Percentiles rank a stretch among this genome's conserved stretches.
These are phyloP conservation scores for Diaporthe citri DNA, from an alignment of 2,329 filamentous ascomycete genomes.

Conservation along the genomic window DNA sequence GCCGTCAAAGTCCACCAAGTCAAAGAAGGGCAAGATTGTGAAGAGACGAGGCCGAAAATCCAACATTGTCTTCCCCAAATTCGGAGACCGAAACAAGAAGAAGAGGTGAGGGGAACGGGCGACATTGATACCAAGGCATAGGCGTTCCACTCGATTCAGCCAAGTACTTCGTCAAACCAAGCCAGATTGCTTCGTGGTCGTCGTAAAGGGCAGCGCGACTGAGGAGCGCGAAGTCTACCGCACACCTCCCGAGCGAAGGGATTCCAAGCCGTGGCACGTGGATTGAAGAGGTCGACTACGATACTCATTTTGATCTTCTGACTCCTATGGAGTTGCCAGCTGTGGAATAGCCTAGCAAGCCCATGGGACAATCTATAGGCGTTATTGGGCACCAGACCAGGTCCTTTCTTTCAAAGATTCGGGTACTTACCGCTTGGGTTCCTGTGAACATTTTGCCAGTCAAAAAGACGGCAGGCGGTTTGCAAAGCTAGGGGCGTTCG, in stretches of 20 bases:
- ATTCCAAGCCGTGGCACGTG: neutral
- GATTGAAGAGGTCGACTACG: neutral
- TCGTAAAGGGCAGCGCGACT: neutral
- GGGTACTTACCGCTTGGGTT: neutral
- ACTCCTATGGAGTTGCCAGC: neutral
- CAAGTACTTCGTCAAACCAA: neutral
- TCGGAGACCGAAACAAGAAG: constrained; percentile 63
- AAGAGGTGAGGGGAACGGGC: constrained; percentile 51
- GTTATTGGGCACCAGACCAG: neutral
- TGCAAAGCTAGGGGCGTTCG: constrained; percentile 31
- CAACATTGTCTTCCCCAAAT: constrained; percentile 72
- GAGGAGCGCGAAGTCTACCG: neutral
- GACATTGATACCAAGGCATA: neutral
- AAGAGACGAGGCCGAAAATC: constrained; percentile 69
- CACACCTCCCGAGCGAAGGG: neutral
- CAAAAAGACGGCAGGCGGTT: constrained; percentile 13
- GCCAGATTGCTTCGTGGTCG: neutral
- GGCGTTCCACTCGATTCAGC: neutral
- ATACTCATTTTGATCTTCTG: neutral
- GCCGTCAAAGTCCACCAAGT: constrained; percentile 53
- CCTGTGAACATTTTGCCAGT: constrained; percentile 9
- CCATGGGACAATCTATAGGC: neutral
- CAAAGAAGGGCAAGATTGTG: constrained; percentile 65
- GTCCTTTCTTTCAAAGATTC: neutral
- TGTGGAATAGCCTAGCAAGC: neutral